A percentile compares a stretch with the other conserved stretches of the same genome.
Evolutionary conservation across 2,329 filamentous ascomycete genomes (phyloP).

Genomic region (Fusarium neocosmosporiellum): DNA sequence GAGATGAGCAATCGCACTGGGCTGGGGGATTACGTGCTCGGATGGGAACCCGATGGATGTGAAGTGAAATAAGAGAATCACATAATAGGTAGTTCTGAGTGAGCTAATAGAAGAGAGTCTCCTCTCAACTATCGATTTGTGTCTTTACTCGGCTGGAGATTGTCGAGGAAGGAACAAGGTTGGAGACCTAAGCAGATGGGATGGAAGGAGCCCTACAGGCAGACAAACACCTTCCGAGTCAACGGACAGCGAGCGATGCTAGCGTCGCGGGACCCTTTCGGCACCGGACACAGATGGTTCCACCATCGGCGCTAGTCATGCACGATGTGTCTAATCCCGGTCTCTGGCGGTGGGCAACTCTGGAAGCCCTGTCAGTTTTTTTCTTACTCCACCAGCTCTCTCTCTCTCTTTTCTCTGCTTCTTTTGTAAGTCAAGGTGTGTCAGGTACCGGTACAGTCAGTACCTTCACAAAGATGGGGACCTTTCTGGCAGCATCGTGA

Average conservation of each 20-base stretch:
- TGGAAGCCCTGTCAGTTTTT: conserved; percentile 14
- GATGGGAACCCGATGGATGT: background rate
- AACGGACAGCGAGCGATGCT: conserved; percentile 27
- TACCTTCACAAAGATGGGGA: conserved; percentile 3
- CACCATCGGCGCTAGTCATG: conserved; percentile 41
- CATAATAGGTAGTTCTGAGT: background rate
- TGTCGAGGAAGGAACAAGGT: conserved; percentile 11
- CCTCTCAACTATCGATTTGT: conserved; percentile 23
- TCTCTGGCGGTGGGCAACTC: conserved; percentile 19
- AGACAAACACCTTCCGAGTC: conserved; percentile 9
- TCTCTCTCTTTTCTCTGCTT: background rate
- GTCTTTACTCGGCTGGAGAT: conserved; percentile 20
- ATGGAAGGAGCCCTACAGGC: conserved; percentile 14
- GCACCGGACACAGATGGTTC: conserved; percentile 35
- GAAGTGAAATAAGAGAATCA: background rate
- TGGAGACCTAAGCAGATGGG: conserved; percentile 12
- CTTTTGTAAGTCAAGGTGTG: conserved; percentile 28
- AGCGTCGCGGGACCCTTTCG: conserved; percentile 33
- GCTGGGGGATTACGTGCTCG: background rate
- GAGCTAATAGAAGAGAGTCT: conserved; percentile 22
- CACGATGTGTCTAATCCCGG: conserved; percentile 46
- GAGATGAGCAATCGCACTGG: background rate
- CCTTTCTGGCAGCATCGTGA: conserved; percentile 29
- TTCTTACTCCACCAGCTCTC: conserved; percentile 14
- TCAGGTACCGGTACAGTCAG: conserved; percentile 33